Percentiles rank a stretch among this genome's conserved stretches.
Evolutionary conservation across 495 filamentous ascomycete genomes (phyloP).

Genomic region (Paragyromitra xinjiangensis): DNA sequence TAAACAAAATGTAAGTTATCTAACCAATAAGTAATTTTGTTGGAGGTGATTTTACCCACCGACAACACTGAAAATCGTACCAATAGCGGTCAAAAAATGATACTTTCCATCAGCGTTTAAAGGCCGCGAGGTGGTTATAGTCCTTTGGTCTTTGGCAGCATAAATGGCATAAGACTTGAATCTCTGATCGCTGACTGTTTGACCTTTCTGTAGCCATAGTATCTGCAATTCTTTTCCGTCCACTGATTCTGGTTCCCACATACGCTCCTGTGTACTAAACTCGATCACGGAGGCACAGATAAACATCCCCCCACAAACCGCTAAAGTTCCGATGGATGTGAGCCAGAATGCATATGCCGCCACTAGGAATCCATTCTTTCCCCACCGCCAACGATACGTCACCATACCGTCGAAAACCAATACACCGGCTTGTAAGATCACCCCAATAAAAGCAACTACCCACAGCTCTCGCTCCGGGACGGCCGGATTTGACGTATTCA

Average conservation of each 20-base stretch:
- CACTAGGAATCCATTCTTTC: neutral
- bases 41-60: too few relatives aligned
- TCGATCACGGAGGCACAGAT: conserved; percentile 56
- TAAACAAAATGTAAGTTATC: too few relatives aligned
- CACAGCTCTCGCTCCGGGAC: conserved; percentile 10
- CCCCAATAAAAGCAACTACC: conserved; percentile 34
- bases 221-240: conserved; percentile 31
- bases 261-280: conserved; percentile 48
- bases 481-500: conserved; percentile 21
- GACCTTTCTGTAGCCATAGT: conserved; percentile 52
- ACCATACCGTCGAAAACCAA: conserved; percentile 46
- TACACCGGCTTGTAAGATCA: conserved; percentile 47
- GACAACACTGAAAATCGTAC: too few relatives aligned
- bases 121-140: conserved; percentile 11
- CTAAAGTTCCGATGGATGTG: conserved; percentile 52
- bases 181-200: conserved; percentile 53
- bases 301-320: conserved; percentile 52
- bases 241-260: neutral
- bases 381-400: conserved; percentile 18
- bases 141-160: neutral
- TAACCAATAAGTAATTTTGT: too few relatives aligned
- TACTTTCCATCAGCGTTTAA: too few relatives aligned
- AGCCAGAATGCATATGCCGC: conserved; percentile 47
- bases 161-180: conserved; percentile 54
- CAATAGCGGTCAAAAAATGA: too few relatives aligned